A percentile compares a stretch with the other conserved stretches of the same genome.
These are phyloP conservation scores for Capsella bursapastoris DNA, from an alignment of 345 rosid species.

Conservation along the genomic window DNA sequence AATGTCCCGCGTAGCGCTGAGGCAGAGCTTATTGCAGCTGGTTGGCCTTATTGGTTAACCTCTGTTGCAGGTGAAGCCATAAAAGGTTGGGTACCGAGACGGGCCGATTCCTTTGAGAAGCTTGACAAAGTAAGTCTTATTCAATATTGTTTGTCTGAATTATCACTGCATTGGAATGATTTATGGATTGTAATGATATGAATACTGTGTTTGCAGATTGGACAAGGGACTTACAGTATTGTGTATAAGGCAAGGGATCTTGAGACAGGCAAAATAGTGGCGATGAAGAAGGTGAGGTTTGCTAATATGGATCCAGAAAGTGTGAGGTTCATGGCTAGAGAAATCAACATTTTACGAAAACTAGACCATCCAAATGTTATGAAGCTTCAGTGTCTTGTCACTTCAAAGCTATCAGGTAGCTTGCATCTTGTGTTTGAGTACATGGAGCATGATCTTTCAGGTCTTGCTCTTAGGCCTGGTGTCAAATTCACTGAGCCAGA, in stretches of 20 bases:
- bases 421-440: conserved; percentile 89
- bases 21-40: conserved; percentile 64
- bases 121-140: conserved; percentile 66
- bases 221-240: conserved; percentile 93
- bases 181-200: conserved; percentile 14
- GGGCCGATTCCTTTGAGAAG: conserved; percentile 82
- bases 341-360: conserved; percentile 73
- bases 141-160: background rate
- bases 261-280: conserved; percentile 70
- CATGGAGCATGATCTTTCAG: conserved; percentile 96
- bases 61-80: conserved; percentile 88
- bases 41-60: conserved; percentile 94
- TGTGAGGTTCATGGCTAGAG: conserved; percentile 95
- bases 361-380: conserved; percentile 88
- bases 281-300: conserved; percentile 95
- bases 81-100: conserved; percentile 80
- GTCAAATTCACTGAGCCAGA: conserved; percentile 79
- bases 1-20: conserved; percentile 52
- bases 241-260: conserved; percentile 84
- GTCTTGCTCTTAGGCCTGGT: conserved; percentile 75
- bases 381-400: conserved; percentile 83
- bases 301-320: conserved; percentile 89
- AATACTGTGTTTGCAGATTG: conserved; percentile 59
- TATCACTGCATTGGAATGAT: background rate
- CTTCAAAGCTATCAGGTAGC: conserved; percentile 78